A percentile compares a stretch with the other conserved stretches of the same genome.
Evolutionary conservation across 768 basidiomycete species (phyloP).

Genomic region (Psilocybe azurescens): DNA sequence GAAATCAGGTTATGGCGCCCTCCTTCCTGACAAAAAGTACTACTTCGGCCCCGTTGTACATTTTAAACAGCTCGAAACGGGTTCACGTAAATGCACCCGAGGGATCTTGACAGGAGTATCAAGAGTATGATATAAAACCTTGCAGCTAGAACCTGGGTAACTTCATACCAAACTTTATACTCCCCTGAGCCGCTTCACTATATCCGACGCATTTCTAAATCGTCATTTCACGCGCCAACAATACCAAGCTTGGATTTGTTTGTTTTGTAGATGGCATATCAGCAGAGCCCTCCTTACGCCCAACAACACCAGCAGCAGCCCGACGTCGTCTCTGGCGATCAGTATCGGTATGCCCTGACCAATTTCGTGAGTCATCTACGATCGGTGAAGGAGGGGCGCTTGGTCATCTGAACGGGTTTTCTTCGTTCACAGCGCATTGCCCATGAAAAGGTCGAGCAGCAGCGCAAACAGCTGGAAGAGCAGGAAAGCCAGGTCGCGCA

Average conservation of each 20-base stretch:
- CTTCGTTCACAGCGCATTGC: conserved; percentile 68
- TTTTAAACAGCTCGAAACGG: conserved; percentile 19
- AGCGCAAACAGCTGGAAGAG: conserved; percentile 77
- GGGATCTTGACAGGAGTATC: conserved; percentile 17
- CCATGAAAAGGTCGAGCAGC: conserved; percentile 88
- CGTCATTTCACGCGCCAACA: not conserved
- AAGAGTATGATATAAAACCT: conserved; percentile 19
- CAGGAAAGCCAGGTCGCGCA: conserved; percentile 84
- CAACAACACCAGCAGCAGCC: conserved; percentile 35
- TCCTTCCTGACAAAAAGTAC: conserved; percentile 8
- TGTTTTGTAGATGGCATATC: conserved; percentile 29
- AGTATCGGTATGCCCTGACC: conserved; percentile 83
- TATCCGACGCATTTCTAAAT: not conserved
- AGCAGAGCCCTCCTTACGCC: conserved; percentile 27
- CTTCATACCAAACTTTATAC: conserved; percentile 10
- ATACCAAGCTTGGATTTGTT: not conserved
- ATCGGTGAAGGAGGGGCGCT: too few relatives aligned
- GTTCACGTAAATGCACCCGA: conserved; percentile 18
- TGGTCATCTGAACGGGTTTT: not conserved
- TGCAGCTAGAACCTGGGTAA: conserved; percentile 8
- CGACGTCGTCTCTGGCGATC: conserved; percentile 60
- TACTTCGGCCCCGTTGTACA: conserved; percentile 16
- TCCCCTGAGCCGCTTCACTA: not conserved
- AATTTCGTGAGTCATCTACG: conserved; percentile 65
- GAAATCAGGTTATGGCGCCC: conserved; percentile 7